These are phyloP conservation scores for Botryotinia globosa DNA, from an alignment of 2,329 filamentous ascomycete genomes.

Conservation along the genomic window DNA sequence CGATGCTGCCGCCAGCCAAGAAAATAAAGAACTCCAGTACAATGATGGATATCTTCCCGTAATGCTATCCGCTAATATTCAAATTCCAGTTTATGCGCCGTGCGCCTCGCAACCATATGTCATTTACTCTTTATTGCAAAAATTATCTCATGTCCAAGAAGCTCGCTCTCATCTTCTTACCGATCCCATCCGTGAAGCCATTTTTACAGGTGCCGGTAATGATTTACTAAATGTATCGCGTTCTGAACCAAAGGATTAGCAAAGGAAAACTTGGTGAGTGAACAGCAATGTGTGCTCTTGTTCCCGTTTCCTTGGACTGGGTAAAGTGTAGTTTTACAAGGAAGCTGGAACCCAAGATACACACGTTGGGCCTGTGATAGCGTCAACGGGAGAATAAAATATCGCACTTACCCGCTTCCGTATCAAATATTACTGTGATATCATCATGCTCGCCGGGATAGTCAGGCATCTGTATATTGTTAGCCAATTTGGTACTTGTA, in stretches of 20 bases:
- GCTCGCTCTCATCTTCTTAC: slow-evolving; percentile 33
- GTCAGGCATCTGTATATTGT: slow-evolving; percentile 59
- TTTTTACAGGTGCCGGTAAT: slow-evolving; percentile 38
- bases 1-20: not conserved
- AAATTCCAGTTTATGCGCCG: slow-evolving; percentile 10
- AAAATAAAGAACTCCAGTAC: slow-evolving; percentile 6
- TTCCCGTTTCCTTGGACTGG: slow-evolving; percentile 17
- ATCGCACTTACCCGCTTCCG: slow-evolving; percentile 48
- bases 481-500: slow-evolving; percentile 3
- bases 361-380: not conserved
- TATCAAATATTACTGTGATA: slow-evolving; percentile 81
- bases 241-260: slow-evolving; percentile 27
- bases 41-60: slow-evolving; percentile 13
- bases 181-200: slow-evolving; percentile 38
- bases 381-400: not conserved
- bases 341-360: not conserved
- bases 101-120: slow-evolving; percentile 12
- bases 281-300: not conserved
- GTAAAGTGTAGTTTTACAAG: not conserved
- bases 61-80: slow-evolving; percentile 20
- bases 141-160: slow-evolving; percentile 6
- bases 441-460: slow-evolving; percentile 92
- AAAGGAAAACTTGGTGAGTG: not conserved
- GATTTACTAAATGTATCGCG: slow-evolving; percentile 36
- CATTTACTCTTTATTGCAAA: slow-evolving; percentile 1